Evolutionary conservation across 176 grass and related monocot species (phyloP), one percentile per base, ranked within the genome.

Genomic region (Lolium perenne): DNA sequence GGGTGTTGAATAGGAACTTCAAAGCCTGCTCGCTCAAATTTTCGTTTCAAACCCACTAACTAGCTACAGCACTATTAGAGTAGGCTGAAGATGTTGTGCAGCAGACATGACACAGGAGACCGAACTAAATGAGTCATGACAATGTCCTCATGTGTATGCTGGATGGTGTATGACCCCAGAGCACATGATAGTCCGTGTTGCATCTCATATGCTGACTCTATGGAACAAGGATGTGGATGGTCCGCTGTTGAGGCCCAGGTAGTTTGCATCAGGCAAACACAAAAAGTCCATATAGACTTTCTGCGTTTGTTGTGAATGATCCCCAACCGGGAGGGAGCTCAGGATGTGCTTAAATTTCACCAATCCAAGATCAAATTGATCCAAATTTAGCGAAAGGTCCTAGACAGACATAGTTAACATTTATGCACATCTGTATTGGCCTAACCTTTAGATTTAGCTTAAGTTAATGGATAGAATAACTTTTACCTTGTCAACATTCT

Each of bases 401-500:
- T 71, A 45, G n/a, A 71, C 18, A 1, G n/a, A 46, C 20, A n/a
- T 13, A 43, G 26, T 74, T 9, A 74, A 74, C 45, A 74, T 72
- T 46, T 47, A n/a, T 23, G 10, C 1, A 14, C 12, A 48, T 26
- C 26, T 74, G 26, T 25, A 29, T 75, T 23, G 3, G 12, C 46
- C 13, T 77, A 64, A 43, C 17, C 64, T 61, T 10, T 58, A 83
- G 16, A 71, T 50, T 79, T 83, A 79, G 25, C 38, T 50, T 60
- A 84, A 53, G 41, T 1, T 51, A 20, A 60, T 16, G 15, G 35
- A 14, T 45, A 55, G 43, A 12, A 6, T 80, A 15, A 32, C 2
- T 65, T 65, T 50, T 78, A 61, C 75, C 56, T 73, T 79, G 46
- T 80, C 43, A 74, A 14, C 47, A 60, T 9, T 2, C n/a, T 84